Percentiles rank a stretch among this genome's conserved stretches.
Evolutionary conservation across 2,329 filamentous ascomycete genomes (phyloP).

Genomic region (Paecilomyces sp.): DNA sequence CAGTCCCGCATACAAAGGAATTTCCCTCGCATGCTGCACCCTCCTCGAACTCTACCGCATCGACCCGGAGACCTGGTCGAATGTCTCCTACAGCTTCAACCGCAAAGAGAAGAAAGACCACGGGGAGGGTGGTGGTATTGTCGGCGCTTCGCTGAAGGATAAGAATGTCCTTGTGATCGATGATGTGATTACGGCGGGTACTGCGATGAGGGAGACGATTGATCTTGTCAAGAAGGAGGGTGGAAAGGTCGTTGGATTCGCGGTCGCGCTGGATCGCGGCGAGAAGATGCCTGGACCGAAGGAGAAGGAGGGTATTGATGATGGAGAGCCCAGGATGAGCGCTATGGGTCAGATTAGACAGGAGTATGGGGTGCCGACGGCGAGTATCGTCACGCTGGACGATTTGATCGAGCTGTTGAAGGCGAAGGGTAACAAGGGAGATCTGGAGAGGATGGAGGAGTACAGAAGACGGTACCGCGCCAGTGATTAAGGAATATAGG

Average conservation of each 20-base stretch:
- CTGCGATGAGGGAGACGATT: neutral
- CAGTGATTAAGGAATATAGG: conserved; percentile 13
- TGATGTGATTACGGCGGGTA: neutral
- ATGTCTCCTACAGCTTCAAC: neutral
- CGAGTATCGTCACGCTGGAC: conserved; percentile 72
- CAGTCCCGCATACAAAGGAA: neutral
- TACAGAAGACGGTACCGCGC: conserved; percentile 48
- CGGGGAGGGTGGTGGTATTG: neutral
- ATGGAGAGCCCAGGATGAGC: conserved; percentile 60
- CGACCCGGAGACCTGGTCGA: neutral
- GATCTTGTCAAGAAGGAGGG: neutral
- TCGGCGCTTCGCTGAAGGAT: neutral
- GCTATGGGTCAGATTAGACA: conserved; percentile 75
- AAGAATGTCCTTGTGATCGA: neutral
- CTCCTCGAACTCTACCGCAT: neutral
- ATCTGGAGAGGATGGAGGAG: conserved; percentile 59
- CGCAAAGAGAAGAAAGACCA: neutral
- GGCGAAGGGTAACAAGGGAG: conserved; percentile 50
- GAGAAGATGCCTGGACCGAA: conserved; percentile 47
- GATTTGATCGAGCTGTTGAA: conserved; percentile 66
- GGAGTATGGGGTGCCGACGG: conserved; percentile 72
- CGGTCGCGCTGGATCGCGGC: neutral
- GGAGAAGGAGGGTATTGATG: conserved; percentile 52
- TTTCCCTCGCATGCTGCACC: neutral
- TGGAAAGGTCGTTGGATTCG: neutral